phyloP scores from a whole-genome alignment of 2,329 filamentous ascomycete genomes.

The Exophiala spinifera region DNA sequence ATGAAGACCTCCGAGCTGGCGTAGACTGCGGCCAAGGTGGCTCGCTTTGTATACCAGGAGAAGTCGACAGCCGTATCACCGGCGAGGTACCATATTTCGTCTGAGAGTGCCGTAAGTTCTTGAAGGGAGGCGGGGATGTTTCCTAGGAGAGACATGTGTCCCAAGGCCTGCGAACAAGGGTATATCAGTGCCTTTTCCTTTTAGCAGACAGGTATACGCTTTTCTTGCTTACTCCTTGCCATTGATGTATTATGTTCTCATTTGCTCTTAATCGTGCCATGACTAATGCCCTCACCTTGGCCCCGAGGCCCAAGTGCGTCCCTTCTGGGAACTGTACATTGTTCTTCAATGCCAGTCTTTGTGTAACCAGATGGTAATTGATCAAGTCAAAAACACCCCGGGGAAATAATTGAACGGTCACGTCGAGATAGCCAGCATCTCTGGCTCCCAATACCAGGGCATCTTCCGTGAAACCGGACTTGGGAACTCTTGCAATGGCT shows the following conservation, averaged over 20 bases:
- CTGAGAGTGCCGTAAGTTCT: slow-evolving; percentile 77
- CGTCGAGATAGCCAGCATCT: slow-evolving; percentile 82
- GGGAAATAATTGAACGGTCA: slow-evolving; percentile 78
- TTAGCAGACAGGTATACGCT: not conserved
- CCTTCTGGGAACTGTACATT: slow-evolving; percentile 38
- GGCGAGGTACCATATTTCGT: slow-evolving; percentile 87
- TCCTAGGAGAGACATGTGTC: slow-evolving; percentile 80
- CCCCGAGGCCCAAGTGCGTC: slow-evolving; percentile 48
- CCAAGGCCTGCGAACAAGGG: slow-evolving; percentile 64
- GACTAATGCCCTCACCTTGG: slow-evolving; percentile 67
- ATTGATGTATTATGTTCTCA: slow-evolving; percentile 65
- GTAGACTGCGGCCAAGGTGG: slow-evolving; percentile 63
- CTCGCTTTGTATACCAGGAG: slow-evolving; percentile 79
- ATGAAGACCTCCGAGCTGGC: slow-evolving; percentile 86
- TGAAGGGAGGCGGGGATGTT: slow-evolving; percentile 72
- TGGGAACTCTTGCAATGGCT: slow-evolving; percentile 74
- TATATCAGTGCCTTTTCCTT: slow-evolving; percentile 14
- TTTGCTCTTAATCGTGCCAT: slow-evolving; percentile 78
- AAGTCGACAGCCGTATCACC: slow-evolving; percentile 79
- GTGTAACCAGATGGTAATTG: slow-evolving; percentile 68
- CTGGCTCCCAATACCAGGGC: slow-evolving; percentile 74
- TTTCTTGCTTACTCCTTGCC: slow-evolving; percentile 74
- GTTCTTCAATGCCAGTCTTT: slow-evolving; percentile 58
- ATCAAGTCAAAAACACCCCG: slow-evolving; percentile 79
- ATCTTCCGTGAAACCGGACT: slow-evolving; percentile 74